Conservation (phyloP, 805 yeast genomes). For the Pachysolen tannophilus region DNA sequence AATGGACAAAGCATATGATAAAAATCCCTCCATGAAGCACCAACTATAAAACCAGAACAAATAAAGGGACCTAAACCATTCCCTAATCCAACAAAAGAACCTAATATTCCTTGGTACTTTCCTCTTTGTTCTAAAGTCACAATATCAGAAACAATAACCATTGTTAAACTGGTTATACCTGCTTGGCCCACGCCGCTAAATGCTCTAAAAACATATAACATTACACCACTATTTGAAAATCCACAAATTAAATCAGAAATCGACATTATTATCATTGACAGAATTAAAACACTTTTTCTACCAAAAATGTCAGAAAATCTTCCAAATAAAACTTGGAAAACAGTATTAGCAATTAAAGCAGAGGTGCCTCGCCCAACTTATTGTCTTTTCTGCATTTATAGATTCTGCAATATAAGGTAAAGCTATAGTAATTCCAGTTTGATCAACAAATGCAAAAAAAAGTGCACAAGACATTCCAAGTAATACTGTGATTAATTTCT, state of each 20-base stretch:
- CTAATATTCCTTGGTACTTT: constrained; percentile 46
- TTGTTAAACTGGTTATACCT: constrained; percentile 38
- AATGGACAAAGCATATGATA: constrained; percentile 41
- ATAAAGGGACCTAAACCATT: constrained; percentile 48
- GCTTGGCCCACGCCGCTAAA: constrained; percentile 50
- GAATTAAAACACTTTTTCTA: constrained; percentile 34
- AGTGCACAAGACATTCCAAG: constrained; percentile 5
- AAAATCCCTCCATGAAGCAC: constrained; percentile 43
- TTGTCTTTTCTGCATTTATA: constrained; percentile 33
- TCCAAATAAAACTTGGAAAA: constrained; percentile 46
- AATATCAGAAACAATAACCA: constrained; percentile 47
- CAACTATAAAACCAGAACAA: constrained; percentile 40
- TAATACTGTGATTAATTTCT: constrained; percentile 5
- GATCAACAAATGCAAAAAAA: constrained; percentile 34
- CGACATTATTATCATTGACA: constrained; percentile 29
- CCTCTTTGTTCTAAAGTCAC: constrained; percentile 45
- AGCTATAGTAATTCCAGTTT: constrained; percentile 39
- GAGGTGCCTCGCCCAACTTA: constrained; percentile 53
- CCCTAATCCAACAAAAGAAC: constrained; percentile 40
- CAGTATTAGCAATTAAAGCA: constrained; percentile 39
- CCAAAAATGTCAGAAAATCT: constrained; percentile 48
- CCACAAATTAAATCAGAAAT: constrained; percentile 44
- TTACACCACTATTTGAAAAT: constrained; percentile 35
- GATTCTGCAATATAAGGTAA: constrained; percentile 39
- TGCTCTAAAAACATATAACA: constrained; percentile 43